A percentile compares a stretch with the other conserved stretches of the same genome.
Conservation (phyloP, 2,329 filamentous ascomycete genomes). For the Massarina eburnea region DNA sequence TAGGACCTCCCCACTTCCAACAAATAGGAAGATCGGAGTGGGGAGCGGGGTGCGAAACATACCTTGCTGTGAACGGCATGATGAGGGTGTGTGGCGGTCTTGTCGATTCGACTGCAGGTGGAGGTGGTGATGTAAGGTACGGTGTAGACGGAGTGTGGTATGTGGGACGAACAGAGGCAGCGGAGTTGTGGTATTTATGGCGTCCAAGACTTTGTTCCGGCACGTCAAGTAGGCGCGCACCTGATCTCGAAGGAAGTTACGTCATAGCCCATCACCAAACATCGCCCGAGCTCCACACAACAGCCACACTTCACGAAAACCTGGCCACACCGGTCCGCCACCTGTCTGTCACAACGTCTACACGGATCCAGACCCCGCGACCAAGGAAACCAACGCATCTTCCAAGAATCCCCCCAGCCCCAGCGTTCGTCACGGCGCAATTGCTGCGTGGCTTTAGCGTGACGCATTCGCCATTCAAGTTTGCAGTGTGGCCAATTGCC, state of each 20-base stretch:
- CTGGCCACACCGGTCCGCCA: too few relatives aligned
- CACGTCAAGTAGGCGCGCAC: neutral
- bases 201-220: neutral
- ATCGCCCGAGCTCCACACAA: neutral
- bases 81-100: constrained; percentile 26
- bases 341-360: too few relatives aligned
- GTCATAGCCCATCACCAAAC: neutral
- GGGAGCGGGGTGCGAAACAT: constrained; percentile 24
- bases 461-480: neutral
- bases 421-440: too few relatives aligned
- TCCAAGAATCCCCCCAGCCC: too few relatives aligned
- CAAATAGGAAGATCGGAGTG: neutral
- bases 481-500: neutral
- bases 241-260: neutral
- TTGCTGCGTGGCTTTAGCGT: too few relatives aligned
- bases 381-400: too few relatives aligned
- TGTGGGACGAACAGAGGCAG: neutral
- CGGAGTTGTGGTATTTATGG: neutral
- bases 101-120: neutral
- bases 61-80: constrained; percentile 65
- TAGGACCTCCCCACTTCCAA: constrained; percentile 2
- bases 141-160: neutral
- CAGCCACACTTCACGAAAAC: neutral
- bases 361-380: too few relatives aligned
- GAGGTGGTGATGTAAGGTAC: neutral